Percentiles rank a stretch among this genome's conserved stretches.
phyloP scores from a whole-genome alignment of 805 yeast species.

The Babjeviella inositovora region DNA sequence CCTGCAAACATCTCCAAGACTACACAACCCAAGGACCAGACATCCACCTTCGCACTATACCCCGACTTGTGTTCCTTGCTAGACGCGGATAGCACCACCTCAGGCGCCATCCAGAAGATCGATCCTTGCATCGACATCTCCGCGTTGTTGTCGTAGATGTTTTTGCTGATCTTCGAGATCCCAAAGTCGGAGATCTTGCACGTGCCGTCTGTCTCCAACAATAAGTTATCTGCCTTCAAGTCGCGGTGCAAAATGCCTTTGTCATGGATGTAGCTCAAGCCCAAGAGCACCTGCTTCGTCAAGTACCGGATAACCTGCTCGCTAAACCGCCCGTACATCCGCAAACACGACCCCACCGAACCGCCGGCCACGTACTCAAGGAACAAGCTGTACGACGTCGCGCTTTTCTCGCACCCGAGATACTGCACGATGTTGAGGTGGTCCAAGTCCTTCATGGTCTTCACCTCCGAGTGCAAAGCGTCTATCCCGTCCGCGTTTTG shows the following conservation, averaged over 20 bases:
- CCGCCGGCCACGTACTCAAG: slow-evolving; percentile 98
- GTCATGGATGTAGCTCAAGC: slow-evolving; percentile 76
- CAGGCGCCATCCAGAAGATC: slow-evolving; percentile 99
- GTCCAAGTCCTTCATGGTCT: slow-evolving; percentile 84
- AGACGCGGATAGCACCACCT: slow-evolving; percentile 87
- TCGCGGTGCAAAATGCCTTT: slow-evolving; percentile 87
- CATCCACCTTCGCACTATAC: slow-evolving; percentile 93
- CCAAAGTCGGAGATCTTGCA: slow-evolving; percentile 96
- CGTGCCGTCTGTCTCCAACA: slow-evolving; percentile 82
- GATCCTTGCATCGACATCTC: slow-evolving; percentile 95
- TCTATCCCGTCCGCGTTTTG: slow-evolving; percentile 50
- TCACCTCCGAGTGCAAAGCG: slow-evolving; percentile 80
- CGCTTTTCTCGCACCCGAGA: slow-evolving; percentile 75
- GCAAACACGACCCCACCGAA: slow-evolving; percentile 73
- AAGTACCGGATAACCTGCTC: slow-evolving; percentile 59
- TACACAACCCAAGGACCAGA: slow-evolving; percentile 97
- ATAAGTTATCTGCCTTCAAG: slow-evolving; percentile 82
- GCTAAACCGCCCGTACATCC: slow-evolving; percentile 74
- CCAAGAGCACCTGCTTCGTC: slow-evolving; percentile 67
- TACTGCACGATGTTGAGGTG: slow-evolving; percentile 93
- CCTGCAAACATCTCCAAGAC: slow-evolving; percentile 97
- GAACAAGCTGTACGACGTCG: slow-evolving; percentile 68
- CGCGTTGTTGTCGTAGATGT: slow-evolving; percentile 80
- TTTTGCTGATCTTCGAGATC: slow-evolving; percentile 72
- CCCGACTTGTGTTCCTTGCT: slow-evolving; percentile 74